A percentile compares a stretch with the other conserved stretches of the same genome.
Conservation (phyloP, 2,329 filamentous ascomycete genomes). For the Venturia carpophila region DNA sequence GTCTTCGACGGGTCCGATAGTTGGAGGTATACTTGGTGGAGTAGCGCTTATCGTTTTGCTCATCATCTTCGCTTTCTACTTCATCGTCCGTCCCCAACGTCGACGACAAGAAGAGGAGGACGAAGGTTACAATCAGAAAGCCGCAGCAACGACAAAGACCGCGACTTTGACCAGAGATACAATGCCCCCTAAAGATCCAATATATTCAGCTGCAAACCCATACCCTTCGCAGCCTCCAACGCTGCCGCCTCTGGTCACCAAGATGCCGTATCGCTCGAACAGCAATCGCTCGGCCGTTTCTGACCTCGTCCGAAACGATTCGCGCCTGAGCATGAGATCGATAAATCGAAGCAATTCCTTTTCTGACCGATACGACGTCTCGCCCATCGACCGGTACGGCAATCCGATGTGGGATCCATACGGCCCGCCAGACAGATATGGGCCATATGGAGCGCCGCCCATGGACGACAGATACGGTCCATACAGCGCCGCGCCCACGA, state of each 20-base stretch:
- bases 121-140: neutral
- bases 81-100: neutral
- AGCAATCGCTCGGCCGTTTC: slow-evolving; percentile 3
- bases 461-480: slow-evolving; percentile 11
- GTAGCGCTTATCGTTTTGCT: neutral
- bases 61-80: slow-evolving; percentile 1
- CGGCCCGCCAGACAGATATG: slow-evolving; percentile 4
- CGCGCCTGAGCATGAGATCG: slow-evolving; percentile 1
- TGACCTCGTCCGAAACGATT: neutral
- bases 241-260: neutral
- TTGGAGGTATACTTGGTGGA: slow-evolving; percentile 4
- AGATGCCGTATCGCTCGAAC: slow-evolving; percentile 9
- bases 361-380: slow-evolving; percentile 4
- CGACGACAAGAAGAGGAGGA: slow-evolving; percentile 8
- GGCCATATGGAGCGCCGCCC: neutral
- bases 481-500: neutral
- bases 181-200: neutral
- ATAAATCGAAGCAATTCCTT: neutral
- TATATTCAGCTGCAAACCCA: neutral
- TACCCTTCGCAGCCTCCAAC: neutral
- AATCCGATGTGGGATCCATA: slow-evolving; percentile 1
- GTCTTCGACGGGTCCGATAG: slow-evolving; percentile 1
- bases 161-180: neutral
- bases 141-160: neutral
- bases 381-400: neutral